These are phyloP conservation scores for Zymoseptoria pseudotritici DNA, from an alignment of 2,329 filamentous ascomycete genomes.

Conservation along the genomic window DNA sequence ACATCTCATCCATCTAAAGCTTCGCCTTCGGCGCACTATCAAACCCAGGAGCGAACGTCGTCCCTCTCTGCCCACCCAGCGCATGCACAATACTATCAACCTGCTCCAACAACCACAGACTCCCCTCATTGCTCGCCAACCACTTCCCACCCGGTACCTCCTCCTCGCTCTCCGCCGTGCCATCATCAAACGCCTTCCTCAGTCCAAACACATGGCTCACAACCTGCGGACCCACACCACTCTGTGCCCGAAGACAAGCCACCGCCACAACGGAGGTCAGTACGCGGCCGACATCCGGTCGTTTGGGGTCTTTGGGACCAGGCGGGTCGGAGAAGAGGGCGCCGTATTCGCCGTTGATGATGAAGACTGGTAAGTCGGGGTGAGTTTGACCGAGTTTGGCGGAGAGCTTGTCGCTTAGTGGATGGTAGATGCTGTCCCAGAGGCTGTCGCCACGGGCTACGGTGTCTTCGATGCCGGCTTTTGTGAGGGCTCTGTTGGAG, in stretches of 20 bases:
- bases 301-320: constrained; percentile 18
- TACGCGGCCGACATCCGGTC: constrained; percentile 57
- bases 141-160: constrained; percentile 54
- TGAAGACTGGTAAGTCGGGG: constrained; percentile 74
- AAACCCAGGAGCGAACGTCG: constrained; percentile 50
- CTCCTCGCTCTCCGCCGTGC: constrained; percentile 44
- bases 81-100: constrained; percentile 54
- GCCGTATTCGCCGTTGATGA: constrained; percentile 67
- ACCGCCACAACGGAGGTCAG: constrained; percentile 68
- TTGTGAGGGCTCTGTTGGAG: constrained; percentile 31
- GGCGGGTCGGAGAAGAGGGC: constrained; percentile 64
- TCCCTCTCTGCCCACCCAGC: constrained; percentile 42
- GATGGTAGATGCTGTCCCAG: constrained; percentile 71
- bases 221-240: constrained; percentile 76
- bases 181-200: constrained; percentile 67
- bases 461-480: constrained; percentile 42
- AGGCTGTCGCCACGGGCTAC: constrained; percentile 54
- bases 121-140: constrained; percentile 59
- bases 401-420: constrained; percentile 65
- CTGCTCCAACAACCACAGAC: constrained; percentile 53
- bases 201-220: constrained; percentile 74
- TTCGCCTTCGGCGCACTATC: constrained; percentile 36
- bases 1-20: constrained; percentile 18
- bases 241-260: constrained; percentile 68
- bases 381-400: constrained; percentile 66